Percentiles rank a stretch among this genome's conserved stretches.
These are phyloP conservation scores for Effrenium voratum DNA, from an alignment of 73 alveolate species.

Conservation along the genomic window DNA sequence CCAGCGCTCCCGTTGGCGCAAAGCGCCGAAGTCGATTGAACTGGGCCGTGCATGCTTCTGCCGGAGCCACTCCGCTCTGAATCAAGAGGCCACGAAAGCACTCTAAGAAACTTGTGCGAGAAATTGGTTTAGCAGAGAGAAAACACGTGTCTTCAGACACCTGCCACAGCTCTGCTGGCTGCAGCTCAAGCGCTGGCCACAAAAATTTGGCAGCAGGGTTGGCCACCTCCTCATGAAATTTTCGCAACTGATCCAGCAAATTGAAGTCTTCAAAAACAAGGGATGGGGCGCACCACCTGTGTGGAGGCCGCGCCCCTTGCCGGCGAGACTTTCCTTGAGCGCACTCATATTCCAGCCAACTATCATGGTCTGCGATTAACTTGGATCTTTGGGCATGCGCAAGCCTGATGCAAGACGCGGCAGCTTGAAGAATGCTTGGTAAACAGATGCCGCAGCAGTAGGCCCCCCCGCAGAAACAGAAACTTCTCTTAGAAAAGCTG, in stretches of 20 bases:
- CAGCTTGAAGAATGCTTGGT: no score
- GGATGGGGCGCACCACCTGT: background rate
- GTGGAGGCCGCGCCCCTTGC: background rate
- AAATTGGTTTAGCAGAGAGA: background rate
- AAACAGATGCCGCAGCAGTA: no score
- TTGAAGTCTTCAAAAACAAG: background rate
- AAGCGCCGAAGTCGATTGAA: slow-evolving; percentile 1
- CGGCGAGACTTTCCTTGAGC: background rate
- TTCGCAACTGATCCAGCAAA: background rate
- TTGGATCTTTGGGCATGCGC: no score
- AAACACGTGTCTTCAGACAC: background rate
- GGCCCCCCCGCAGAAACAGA: no score
- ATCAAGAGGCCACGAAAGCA: background rate
- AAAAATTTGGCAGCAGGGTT: background rate
- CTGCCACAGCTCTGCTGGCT: background rate
- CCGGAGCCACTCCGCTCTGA: background rate
- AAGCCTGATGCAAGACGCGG: no score
- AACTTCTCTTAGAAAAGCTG: no score
- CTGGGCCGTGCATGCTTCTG: background rate
- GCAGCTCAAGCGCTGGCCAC: background rate
- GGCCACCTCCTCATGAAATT: background rate
- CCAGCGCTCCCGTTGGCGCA: background rate
- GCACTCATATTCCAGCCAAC: background rate
- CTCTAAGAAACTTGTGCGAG: background rate
- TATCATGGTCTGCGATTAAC: no score